Conservation (phyloP, 2,329 filamentous ascomycete species). For the Pseudopyrenochaeta lycopersici region DNA sequence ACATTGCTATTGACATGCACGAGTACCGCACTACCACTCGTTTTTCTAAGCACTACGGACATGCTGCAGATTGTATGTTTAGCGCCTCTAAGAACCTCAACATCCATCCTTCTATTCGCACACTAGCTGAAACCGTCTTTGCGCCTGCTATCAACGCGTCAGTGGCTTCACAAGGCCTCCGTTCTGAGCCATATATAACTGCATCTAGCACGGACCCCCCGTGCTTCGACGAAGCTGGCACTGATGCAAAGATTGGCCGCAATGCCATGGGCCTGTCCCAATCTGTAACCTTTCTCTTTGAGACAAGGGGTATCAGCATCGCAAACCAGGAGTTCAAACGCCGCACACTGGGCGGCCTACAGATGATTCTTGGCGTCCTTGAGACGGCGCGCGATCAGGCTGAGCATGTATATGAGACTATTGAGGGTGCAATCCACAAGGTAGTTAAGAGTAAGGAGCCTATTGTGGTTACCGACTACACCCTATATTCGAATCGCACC, state of each 20-base stretch:
- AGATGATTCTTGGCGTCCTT: slow-evolving; percentile 45
- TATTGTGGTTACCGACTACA: slow-evolving; percentile 45
- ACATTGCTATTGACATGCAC: slow-evolving; percentile 50
- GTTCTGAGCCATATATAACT: slow-evolving; percentile 48
- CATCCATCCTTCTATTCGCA: slow-evolving; percentile 44
- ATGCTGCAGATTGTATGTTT: slow-evolving; percentile 47
- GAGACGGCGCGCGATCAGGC: slow-evolving; percentile 44
- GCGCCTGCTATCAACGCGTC: slow-evolving; percentile 42
- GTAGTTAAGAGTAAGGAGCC: slow-evolving; percentile 34
- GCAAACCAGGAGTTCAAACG: slow-evolving; percentile 47
- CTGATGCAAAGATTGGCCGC: slow-evolving; percentile 48
- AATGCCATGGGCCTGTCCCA: slow-evolving; percentile 50
- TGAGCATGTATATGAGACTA: slow-evolving; percentile 33
- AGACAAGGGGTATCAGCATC: slow-evolving; percentile 47
- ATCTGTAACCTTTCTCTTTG: slow-evolving; percentile 46
- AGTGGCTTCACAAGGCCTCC: slow-evolving; percentile 34
- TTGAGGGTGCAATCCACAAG: slow-evolving; percentile 37
- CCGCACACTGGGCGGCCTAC: slow-evolving; percentile 41
- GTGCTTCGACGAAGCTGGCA: slow-evolving; percentile 44
- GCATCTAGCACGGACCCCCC: slow-evolving; percentile 31
- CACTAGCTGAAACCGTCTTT: slow-evolving; percentile 44
- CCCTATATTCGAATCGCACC: slow-evolving; percentile 35
- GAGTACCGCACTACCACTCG: slow-evolving; percentile 41
- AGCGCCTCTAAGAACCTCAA: slow-evolving; percentile 50
- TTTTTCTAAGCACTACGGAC: slow-evolving; percentile 40